Evolutionary conservation across 352 stramenopile genomes (phyloP), one percentile per base, ranked within the genome.

Genomic region (Phytophthora capsici): DNA sequence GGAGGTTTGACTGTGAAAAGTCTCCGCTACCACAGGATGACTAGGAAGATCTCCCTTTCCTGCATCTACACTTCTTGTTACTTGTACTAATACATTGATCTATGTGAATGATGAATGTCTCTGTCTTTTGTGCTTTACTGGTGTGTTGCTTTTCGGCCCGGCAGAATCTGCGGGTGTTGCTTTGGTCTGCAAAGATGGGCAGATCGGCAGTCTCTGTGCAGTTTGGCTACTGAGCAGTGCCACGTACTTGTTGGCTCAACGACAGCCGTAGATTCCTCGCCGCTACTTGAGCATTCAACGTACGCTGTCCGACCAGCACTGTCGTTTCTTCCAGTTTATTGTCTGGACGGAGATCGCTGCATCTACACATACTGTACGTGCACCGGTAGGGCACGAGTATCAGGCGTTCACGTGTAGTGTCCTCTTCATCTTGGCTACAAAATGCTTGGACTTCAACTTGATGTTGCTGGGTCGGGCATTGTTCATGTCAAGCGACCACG

Each of bases 151-250:
- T 12, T 16, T 13, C 14, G 20, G 51, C 17, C 51, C 41, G 25
- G 34, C 52, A 68, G 60, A 68, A 63, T 68, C 60, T 34, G 59
- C n/a, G 38, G 30, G 57, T 66, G 37, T 48, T 57, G 54, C 40
- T 25, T 26, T 66, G 58, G 25, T 69, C 52, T 36, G 44, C 52
- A 52, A 52, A 34, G 60, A 69, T 64, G 44, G 36, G 52, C 32
- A 66, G 19, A 30, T 41, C 13, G 20, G 36, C 57, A 44, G 37
- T 64, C 56, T 64, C 47, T 65, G 57, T 37, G 26, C 47, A 40
- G 6, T 14, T 52, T 63, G 53, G 28, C 37, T 69, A 57, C 54
- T 56, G 49, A 32, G 30, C 44, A 20, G 17, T 59, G 37, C 37
- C 34, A 57, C 46, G 43, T 52, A 57, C 32, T 46, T 17, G 56